Evolutionary conservation across 345 rosid genomes (phyloP), one percentile per base, ranked within the genome.

Genomic region (Rhodamnia rubescens): DNA sequence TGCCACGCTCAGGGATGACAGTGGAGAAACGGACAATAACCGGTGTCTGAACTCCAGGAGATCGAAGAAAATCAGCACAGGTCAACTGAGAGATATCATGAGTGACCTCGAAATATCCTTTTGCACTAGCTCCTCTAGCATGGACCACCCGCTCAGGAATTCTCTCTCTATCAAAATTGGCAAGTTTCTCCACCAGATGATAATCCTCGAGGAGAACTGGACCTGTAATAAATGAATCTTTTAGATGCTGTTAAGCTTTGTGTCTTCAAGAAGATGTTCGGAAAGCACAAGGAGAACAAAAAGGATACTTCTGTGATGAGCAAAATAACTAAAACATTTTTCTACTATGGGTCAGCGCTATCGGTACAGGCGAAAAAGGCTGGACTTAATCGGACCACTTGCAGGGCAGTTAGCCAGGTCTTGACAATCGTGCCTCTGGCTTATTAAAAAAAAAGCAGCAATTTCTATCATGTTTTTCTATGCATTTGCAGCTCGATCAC

Each of bases 61-160:
- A 91, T 47, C 98, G 94, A 40, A 97, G 99, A 87, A 97, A 97
- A 90, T 97, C 99, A 84, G 99, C 99, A 87, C 94, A 95, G 22
- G 97, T 87, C 82, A 95, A 94, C 74, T 89, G 51, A 56, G 99
- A 91, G 86, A 97, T 90, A 86, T 95, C 97, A 87, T 96, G 99
- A 74, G 99, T 96, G 88, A 95, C 98, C 93, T 97, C 97, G 86
- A 97, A 97, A 93, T 95, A 97, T 84, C 99, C 99, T 90, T 97
- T 97, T 22, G 99, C 98, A 89, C 99, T 97, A 59, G 99, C 99
- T 85, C 98, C 98, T 89, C 99, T 92, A 53, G 98, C 98, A 88
- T 97, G 98, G 90, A 97, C 99, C 40, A 97, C 98, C 85, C 98
- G 96, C 91, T 97, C 99, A 54, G 99, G 99, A 88, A 97, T 95